Percentiles rank a stretch among this genome's conserved stretches.
These are phyloP conservation scores for Epichloe bromicola DNA, from an alignment of 2,329 filamentous ascomycete species.

Conservation along the genomic window DNA sequence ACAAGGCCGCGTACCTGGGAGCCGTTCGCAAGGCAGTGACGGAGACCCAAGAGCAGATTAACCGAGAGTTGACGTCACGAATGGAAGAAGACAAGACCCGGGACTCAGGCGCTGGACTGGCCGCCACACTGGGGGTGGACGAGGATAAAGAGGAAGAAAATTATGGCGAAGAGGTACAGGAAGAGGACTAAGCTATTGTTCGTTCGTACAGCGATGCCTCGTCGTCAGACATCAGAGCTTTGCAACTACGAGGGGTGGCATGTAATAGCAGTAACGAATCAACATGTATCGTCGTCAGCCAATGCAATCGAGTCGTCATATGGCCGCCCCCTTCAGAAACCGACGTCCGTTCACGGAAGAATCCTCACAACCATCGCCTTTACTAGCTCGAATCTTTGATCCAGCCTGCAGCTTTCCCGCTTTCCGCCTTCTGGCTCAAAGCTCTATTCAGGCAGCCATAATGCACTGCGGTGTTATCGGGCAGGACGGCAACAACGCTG, in stretches of 20 bases:
- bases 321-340: background rate
- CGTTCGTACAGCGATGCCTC: background rate
- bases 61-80: slow-evolving; percentile 55
- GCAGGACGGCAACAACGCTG: slow-evolving; percentile 80
- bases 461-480: slow-evolving; percentile 71
- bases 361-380: slow-evolving; percentile 1
- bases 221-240: background rate
- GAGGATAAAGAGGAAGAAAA: slow-evolving; percentile 57
- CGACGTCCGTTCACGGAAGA: background rate
- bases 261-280: slow-evolving; percentile 12
- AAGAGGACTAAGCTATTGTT: slow-evolving; percentile 35
- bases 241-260: slow-evolving; percentile 10
- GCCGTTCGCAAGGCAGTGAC: slow-evolving; percentile 43
- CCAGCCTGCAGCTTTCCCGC: slow-evolving; percentile 22
- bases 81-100: slow-evolving; percentile 61
- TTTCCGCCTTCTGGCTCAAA: slow-evolving; percentile 23
- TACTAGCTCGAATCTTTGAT: slow-evolving; percentile 20
- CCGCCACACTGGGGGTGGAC: slow-evolving; percentile 22
- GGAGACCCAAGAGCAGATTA: slow-evolving; percentile 52
- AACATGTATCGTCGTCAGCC: background rate
- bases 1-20: slow-evolving; percentile 47
- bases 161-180: slow-evolving; percentile 74
- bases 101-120: slow-evolving; percentile 18
- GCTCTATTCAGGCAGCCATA: slow-evolving; percentile 57
- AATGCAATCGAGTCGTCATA: background rate